Base-by-base conservation (phyloP, 306 rosid genomes). In the Quercus berberidifolia region DNA sequence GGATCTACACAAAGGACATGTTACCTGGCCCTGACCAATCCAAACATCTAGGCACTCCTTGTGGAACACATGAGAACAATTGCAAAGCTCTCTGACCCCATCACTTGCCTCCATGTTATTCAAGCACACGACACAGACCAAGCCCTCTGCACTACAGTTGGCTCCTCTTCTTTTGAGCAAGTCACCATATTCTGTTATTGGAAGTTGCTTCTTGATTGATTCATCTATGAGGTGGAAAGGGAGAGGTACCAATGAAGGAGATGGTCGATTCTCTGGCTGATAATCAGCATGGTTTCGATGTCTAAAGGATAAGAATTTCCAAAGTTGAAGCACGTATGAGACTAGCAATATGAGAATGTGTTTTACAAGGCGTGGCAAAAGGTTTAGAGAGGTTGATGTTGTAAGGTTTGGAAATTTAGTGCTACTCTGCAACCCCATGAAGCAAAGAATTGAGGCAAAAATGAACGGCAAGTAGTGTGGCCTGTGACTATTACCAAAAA, bases 1-100 rank as follows among this genome's bases (percentile, higher is more conserved):
- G 3, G 88, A 81, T 70, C 80, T 74, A 15, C 85, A 85, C 4
- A 85, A 67, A 69, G 88, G 83, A 52, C 88, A 84, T 12, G 74
- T 77, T 1, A 2, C 21, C 18, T 71, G 83, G 25, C 81, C 81
- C 54, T 75, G 58, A 17, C 55, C 86, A 21, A 85, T 49, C 88
- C 79, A 85, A 70, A 25, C 69, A 75, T 78, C 88, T 5, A 85
- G 33, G 20, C 88, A 85, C 55, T 85, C 79, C 18, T 2, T 64
- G 23, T 81, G 88, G 55, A 81, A 81, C 55, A 63, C 78, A 58
- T 85, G 85, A 19, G 57, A 18, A 28, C 83, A 81, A 23, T 78
- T 81, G 78, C 30, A 69, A 4, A 54, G 83, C 49, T 70, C 72
- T 75, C 85, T 78, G 15, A 81, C 70, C 21, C 54, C 63, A 23